Base-by-base conservation (phyloP, 805 yeast genomes). In the Vanderwaltozyma tropicalis region DNA sequence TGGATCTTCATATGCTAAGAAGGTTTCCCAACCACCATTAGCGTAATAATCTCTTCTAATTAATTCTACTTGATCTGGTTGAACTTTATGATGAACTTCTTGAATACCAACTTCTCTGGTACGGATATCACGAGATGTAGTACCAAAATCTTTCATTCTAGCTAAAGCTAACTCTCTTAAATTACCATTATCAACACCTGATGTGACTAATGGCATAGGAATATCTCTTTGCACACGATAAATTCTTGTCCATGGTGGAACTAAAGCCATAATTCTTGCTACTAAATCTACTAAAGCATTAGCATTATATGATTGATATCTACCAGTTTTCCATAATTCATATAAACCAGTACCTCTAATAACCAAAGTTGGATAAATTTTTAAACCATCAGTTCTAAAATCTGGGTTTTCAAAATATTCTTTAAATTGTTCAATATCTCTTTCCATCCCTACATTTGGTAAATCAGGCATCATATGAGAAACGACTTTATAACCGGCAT, bases 381-480 rank as follows among this genome's bases (percentile, higher is more conserved):
- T 92, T 46, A 92, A 71, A 27, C 98, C 98, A 58, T 92, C 98
- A 2, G 98, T 92, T 61, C 98, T 74, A 63, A 92, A 92, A 21
- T 77, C 95, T 1, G 98, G 98, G 59, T 85, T 92, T 52, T 89
- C 97, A 57, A 92, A 92, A 65, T 92, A 92, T 59, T 92, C 98
- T 53, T 80, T 76, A 57, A 92, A 92, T 64, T 92, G 98, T 54
- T 87, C 95, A 41, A 89, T 66, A 59, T 92, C 98, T 59, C 98
- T 75, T 63, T 92, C 98, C 95, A 89, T 85, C 15, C 97, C 98
- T 41, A 92, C 96, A 54, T 92, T 92, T 14, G 98, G 98, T 52
- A 92, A 69, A 67, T 92, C 98, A 13, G 98, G 98, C 98, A 92
- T 92, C 98, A 92, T 92, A 64, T 92, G 98, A 47, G 94, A 79